Evolutionary conservation across 2,329 filamentous ascomycete genomes (phyloP).

Genomic region (Harringtonia lauricola): DNA sequence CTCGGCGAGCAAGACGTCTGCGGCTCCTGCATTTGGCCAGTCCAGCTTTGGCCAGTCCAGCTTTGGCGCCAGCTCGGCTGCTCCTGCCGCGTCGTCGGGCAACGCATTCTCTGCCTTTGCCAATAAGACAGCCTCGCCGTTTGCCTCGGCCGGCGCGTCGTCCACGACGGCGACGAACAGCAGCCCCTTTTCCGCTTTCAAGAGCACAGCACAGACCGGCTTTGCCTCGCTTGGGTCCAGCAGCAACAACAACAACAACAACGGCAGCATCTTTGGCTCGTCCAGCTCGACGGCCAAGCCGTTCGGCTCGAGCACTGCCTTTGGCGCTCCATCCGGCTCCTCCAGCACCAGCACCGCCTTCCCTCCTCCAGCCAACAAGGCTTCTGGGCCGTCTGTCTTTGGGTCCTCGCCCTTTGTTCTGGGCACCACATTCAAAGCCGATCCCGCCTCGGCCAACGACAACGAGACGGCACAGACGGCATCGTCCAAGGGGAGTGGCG

Average conservation of each 20-base stretch:
- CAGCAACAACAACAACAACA: not conserved
- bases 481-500: constrained; percentile 18
- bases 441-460: constrained; percentile 50
- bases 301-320: constrained; percentile 10
- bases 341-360: constrained; percentile 28
- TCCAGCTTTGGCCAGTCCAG: constrained; percentile 39
- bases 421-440: constrained; percentile 55
- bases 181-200: constrained; percentile 14
- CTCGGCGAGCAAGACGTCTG: constrained; percentile 14
- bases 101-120: constrained; percentile 15
- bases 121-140: constrained; percentile 7
- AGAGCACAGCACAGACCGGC: constrained; percentile 23
- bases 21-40: constrained; percentile 42
- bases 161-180: constrained; percentile 9
- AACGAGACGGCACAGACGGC: constrained; percentile 41
- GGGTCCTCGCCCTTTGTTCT: constrained; percentile 54
- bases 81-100: constrained; percentile 15
- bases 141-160: constrained; percentile 16
- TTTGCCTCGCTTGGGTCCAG: constrained; percentile 35
- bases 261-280: constrained; percentile 20
- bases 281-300: constrained; percentile 20
- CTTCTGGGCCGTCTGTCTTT: constrained; percentile 24
- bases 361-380: constrained; percentile 25
- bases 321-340: constrained; percentile 16
- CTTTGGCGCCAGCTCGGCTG: constrained; percentile 27